Conservation (phyloP, 2,329 filamentous ascomycete species). For the Torrubiellomyces zombiae region DNA sequence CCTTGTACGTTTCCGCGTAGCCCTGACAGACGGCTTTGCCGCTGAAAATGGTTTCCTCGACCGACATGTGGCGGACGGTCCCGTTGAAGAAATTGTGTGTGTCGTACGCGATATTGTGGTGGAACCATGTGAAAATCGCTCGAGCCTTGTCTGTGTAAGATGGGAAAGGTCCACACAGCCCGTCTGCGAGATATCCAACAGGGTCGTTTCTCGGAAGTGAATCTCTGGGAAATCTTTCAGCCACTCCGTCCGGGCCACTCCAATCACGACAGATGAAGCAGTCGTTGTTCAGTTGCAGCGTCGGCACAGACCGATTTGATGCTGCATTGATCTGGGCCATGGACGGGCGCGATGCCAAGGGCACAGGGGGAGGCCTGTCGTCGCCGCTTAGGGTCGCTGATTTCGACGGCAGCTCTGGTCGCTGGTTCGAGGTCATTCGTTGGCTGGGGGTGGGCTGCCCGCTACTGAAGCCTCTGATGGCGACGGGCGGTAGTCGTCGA, state of each 20-base stretch:
- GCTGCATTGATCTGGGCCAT: constrained; percentile 31
- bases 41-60: constrained; percentile 54
- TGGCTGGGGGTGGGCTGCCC: constrained; percentile 1
- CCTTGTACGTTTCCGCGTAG: constrained; percentile 69
- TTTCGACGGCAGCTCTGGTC: constrained; percentile 3
- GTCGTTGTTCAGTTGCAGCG: constrained; percentile 12
- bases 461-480: constrained; percentile 10
- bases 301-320: constrained; percentile 14
- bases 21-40: constrained; percentile 85
- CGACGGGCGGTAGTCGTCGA: constrained; percentile 4
- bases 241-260: constrained; percentile 62
- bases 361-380: constrained; percentile 33
- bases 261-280: constrained; percentile 84
- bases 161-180: constrained; percentile 62
- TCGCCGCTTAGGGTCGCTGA: constrained; percentile 4
- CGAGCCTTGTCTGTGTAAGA: constrained; percentile 83
- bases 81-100: constrained; percentile 61
- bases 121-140: constrained; percentile 86
- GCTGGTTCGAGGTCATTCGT: background rate
- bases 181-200: constrained; percentile 57
- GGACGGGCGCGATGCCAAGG: constrained; percentile 34
- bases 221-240: constrained; percentile 56
- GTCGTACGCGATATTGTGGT: constrained; percentile 86
- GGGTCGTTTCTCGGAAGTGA: constrained; percentile 50
- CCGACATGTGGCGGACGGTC: constrained; percentile 47